Percentiles rank a stretch among this genome's conserved stretches.
Conservation (phyloP, 345 rosid species). For the Carallia pectinifolia region DNA sequence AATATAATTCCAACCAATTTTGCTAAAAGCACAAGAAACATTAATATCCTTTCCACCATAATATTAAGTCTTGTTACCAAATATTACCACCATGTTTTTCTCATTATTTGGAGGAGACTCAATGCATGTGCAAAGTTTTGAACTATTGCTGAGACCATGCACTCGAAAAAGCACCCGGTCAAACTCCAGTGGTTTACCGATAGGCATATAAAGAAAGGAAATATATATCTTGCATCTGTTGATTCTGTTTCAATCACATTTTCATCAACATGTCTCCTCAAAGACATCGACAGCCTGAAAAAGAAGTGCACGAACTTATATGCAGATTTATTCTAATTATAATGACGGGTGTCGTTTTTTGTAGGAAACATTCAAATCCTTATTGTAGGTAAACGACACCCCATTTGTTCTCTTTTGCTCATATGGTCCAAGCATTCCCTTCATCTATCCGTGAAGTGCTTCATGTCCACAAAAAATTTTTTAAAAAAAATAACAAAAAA, state of each 20-base stretch:
- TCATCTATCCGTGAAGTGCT: slow-evolving; percentile 24
- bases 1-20: too few species aligned
- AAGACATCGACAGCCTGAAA: neutral
- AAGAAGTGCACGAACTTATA: neutral
- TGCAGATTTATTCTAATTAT: neutral
- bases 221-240: neutral
- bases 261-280: neutral
- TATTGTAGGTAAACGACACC: slow-evolving; percentile 11
- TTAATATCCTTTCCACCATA: too few species aligned
- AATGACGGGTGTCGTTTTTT: neutral
- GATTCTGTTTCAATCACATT: slow-evolving; percentile 1
- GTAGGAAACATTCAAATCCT: slow-evolving; percentile 19
- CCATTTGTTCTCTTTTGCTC: too few species aligned
- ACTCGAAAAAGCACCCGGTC: neutral
- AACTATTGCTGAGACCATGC: too few species aligned
- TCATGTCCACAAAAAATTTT: neutral
- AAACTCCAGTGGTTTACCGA: neutral
- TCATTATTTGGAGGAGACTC: too few species aligned
- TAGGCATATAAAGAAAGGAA: neutral
- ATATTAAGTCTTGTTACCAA: too few species aligned
- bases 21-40: too few species aligned
- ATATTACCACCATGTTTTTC: too few species aligned
- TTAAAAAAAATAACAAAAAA: neutral
- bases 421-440: slow-evolving; percentile 10
- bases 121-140: too few species aligned